phyloP scores from a whole-genome alignment of 2,329 filamentous ascomycete genomes.

The Neoascochyta sp. region DNA sequence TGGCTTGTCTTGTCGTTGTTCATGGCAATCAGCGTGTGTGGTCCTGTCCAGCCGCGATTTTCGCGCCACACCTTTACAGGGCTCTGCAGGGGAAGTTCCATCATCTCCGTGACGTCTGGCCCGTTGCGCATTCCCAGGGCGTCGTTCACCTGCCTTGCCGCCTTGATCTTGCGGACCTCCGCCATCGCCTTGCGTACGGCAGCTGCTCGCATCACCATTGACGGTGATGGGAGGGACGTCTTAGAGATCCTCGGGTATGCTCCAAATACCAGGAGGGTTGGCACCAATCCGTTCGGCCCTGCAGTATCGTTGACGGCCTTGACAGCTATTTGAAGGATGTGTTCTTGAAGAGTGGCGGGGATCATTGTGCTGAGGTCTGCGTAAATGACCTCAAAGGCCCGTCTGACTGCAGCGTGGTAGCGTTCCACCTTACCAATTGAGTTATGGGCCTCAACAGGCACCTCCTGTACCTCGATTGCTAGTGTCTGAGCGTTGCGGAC shows the following conservation, averaged over 20 bases:
- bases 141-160: not conserved
- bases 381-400: not conserved
- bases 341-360: not conserved
- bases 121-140: too few relatives aligned
- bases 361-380: not conserved
- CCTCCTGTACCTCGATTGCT: not conserved
- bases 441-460: constrained; percentile 1
- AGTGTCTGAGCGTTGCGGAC: not conserved
- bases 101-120: too few relatives aligned
- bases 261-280: constrained; percentile 1
- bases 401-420: constrained; percentile 1
- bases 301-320: too few relatives aligned
- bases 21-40: not conserved
- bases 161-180: too few relatives aligned
- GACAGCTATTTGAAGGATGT: not conserved
- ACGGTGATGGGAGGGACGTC: not conserved
- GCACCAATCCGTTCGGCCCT: too few relatives aligned
- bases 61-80: too few relatives aligned
- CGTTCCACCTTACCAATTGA: constrained; percentile 2
- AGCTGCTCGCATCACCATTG: not conserved
- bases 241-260: not conserved
- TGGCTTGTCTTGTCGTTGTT: not conserved
- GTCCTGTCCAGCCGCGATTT: not conserved
- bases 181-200: not conserved
- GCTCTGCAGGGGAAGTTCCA: too few relatives aligned